Conservation (phyloP, 371 early-diverging fungal genomes). For the Dipsacomyces acuminosporus region DNA sequence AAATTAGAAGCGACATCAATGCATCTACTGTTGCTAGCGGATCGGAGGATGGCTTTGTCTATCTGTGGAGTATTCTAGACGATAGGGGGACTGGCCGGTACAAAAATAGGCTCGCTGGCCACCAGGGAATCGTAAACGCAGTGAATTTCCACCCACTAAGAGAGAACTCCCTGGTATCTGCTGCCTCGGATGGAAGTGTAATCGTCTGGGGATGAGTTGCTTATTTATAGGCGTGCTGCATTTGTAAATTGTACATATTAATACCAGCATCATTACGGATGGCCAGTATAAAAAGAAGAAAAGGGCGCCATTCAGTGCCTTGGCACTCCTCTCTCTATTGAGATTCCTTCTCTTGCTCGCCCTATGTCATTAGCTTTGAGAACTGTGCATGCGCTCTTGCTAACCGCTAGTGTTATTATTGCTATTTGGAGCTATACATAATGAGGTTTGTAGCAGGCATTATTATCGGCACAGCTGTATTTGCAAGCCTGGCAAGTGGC, state of each 20-base stretch:
- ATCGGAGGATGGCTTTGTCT: slow-evolving; percentile 84
- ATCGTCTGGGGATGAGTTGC: slow-evolving; percentile 50
- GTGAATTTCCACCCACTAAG: slow-evolving; percentile 27
- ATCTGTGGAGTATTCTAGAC: slow-evolving; percentile 79
- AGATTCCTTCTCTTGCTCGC: too few species aligned
- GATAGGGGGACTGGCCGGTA: slow-evolving; percentile 39
- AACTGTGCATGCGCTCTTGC: too few species aligned
- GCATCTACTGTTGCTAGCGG: slow-evolving; percentile 81
- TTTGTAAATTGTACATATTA: background rate
- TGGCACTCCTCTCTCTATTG: too few species aligned
- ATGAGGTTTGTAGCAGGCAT: too few species aligned
- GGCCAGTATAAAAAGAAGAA: too few species aligned
- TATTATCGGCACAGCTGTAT: too few species aligned
- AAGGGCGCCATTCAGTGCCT: too few species aligned
- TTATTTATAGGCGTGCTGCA: background rate
- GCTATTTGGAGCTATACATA: too few species aligned
- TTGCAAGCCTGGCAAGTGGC: background rate
- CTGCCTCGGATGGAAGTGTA: slow-evolving; percentile 55
- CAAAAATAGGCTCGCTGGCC: slow-evolving; percentile 24
- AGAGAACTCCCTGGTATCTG: slow-evolving; percentile 51
- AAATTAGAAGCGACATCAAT: slow-evolving; percentile 62
- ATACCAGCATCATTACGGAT: too few species aligned
- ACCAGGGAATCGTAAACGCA: slow-evolving; percentile 24
- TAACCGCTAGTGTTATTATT: too few species aligned
- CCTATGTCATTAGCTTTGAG: too few species aligned